Evolutionary conservation across 306 rosid species (phyloP), one percentile per base, ranked within the genome.

Genomic region (Adenanthera pavonina): DNA sequence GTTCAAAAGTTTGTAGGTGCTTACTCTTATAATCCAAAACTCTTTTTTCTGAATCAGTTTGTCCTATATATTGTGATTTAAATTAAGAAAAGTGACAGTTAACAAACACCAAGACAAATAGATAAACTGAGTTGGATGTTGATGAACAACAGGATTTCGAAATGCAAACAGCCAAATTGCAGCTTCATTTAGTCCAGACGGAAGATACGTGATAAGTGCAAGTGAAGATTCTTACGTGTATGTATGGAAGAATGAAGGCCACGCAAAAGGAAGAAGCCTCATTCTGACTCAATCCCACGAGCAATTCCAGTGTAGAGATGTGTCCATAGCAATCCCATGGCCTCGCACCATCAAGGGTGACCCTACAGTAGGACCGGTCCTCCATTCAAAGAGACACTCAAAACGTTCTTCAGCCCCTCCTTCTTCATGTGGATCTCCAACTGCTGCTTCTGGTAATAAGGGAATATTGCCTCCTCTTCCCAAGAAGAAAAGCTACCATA

Each of bases 141-240:
- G 67, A 5, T 67, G 8, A 19, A 57, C 6, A 72, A 70, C 85
- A 93, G 97, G 97, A 74, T 92, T 94, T 47, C 76, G 70, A 19
- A 84, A 84, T 64, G 70, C 72, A 43, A 54, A 84, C 57, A 84
- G 84, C 57, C 95, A 92, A 87, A 89, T 94, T 48, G 85, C 90
- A 82, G 97, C 91, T 30, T 89, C 97, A 60, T 90, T 89, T 60
- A 90, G 89, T 76, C 83, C 82, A 74, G 84, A 89, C 74, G 94
- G 94, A 56, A 89, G 84, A 82, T 90, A 90, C n/a, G 78, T 94
- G 10, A 36, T 94, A 47, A 84, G 89, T 60, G 97, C 97, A 9
- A 92, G 98, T 61, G 98, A 94, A 74, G 98, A 94, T 80, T 92
- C 95, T 56, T 84, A 94, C n/a, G 98, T 94, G 3, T 89, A 65